Percentiles rank a stretch among this genome's conserved stretches.
Conservation (phyloP, 805 yeast genomes). For the Gaillardinia entomophila region DNA sequence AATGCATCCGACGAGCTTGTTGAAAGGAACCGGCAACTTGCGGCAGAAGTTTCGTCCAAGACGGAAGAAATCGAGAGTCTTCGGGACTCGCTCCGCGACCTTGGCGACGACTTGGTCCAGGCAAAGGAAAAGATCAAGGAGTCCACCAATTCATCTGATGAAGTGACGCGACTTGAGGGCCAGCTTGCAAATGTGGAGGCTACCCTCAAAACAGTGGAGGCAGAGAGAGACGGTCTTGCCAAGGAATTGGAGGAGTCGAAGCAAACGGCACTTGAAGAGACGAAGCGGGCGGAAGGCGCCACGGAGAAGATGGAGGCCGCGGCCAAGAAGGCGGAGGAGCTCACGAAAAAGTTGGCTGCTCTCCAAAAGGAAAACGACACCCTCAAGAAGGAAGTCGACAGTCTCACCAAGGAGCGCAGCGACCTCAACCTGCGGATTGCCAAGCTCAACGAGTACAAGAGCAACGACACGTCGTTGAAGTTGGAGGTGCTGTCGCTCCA, state of each 20-base stretch:
- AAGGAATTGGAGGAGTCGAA: neutral
- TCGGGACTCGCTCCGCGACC: constrained; percentile 67
- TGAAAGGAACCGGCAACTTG: constrained; percentile 11
- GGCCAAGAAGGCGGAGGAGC: constrained; percentile 8
- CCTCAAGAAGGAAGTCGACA: constrained; percentile 10
- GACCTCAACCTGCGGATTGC: constrained; percentile 27
- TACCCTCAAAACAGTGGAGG: no score
- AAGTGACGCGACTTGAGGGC: no score
- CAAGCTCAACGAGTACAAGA: constrained; percentile 24
- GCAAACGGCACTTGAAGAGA: constrained; percentile 6
- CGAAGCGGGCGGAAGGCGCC: constrained; percentile 3
- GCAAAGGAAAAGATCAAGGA: constrained; percentile 55
- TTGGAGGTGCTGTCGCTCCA: constrained; percentile 44
- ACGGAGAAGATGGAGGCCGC: constrained; percentile 15
- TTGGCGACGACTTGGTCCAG: constrained; percentile 76
- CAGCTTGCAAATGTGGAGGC: no score
- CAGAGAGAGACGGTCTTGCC: no score
- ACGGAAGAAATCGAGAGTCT: constrained; percentile 61
- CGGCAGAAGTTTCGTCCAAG: constrained; percentile 32
- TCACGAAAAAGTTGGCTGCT: constrained; percentile 2
- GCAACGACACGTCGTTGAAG: constrained; percentile 40
- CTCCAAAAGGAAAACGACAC: constrained; percentile 10
- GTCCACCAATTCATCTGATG: neutral
- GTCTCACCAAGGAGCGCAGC: constrained; percentile 28
- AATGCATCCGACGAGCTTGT: constrained; percentile 8